Evolutionary conservation across 2,329 filamentous ascomycete species (phyloP).

Genomic region (Sordariomycetes sp.): DNA sequence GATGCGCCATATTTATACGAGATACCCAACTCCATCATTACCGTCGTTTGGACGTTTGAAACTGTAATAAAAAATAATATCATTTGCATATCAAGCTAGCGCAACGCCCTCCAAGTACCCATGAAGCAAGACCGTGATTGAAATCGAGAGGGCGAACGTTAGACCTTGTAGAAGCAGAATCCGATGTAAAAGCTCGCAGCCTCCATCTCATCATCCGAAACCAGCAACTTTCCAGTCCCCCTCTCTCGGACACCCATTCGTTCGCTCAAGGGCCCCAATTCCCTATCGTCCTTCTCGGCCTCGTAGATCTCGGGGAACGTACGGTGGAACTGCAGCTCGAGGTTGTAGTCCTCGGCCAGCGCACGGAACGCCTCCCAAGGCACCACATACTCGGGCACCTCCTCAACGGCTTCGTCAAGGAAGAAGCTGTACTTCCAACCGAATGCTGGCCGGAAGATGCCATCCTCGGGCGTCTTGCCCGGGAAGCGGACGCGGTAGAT

Average conservation of each 20-base stretch:
- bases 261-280: slow-evolving; percentile 77
- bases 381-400: slow-evolving; percentile 94
- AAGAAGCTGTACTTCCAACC: slow-evolving; percentile 99
- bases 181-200: slow-evolving; percentile 86
- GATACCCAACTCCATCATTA: slow-evolving; percentile 7
- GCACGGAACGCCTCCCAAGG: slow-evolving; percentile 97
- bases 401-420: slow-evolving; percentile 90
- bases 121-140: too few relatives aligned
- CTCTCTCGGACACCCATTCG: slow-evolving; percentile 87
- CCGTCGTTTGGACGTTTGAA: neutral
- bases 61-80: too few relatives aligned
- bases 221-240: slow-evolving; percentile 55
- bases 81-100: too few relatives aligned
- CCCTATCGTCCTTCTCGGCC: slow-evolving; percentile 75
- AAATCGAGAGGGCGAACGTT: too few relatives aligned
- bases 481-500: slow-evolving; percentile 90
- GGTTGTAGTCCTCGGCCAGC: slow-evolving; percentile 90
- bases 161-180: slow-evolving; percentile 96
- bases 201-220: slow-evolving; percentile 83
- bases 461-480: slow-evolving; percentile 71
- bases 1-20: too few relatives aligned
- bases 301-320: slow-evolving; percentile 88
- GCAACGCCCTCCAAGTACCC: too few relatives aligned
- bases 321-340: slow-evolving; percentile 91
- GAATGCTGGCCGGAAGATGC: slow-evolving; percentile 86